Evolutionary conservation across 768 basidiomycete genomes (phyloP), one percentile per base, ranked within the genome.

Genomic region (Tylopilus subfusipes): DNA sequence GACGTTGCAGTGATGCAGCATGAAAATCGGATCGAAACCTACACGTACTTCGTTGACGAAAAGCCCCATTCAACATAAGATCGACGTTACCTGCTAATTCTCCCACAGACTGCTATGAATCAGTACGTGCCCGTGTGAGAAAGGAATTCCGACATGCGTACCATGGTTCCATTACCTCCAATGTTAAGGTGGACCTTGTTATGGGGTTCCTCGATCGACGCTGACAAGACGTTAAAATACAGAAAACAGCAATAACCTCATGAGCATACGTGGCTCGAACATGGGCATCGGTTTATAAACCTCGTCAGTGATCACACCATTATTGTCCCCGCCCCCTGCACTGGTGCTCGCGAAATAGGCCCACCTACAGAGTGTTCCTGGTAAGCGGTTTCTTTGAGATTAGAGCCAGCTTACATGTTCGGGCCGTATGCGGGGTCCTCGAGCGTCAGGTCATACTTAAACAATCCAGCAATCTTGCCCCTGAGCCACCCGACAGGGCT

Each of bases 21-120:
- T 53, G 48, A 61, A 61, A 7, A 61, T 50, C 1, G 60, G 60
- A 39, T 61, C 60, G 25, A 54, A 61, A 5, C 21, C 60, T 62
- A 18, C 2, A 24, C 12, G 11, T 5, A 4, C 10, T 24, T 25
- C n/a, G 14, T 52, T 11, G 9, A 40, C 2, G 21, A 50, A 3
- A 3, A 7, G 22, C 4, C 1, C 9, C 33, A 21, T 13, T 9
- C 30, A 46, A 21, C 14, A 16, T 10, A 13, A 5, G 5, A 8
- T 12, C 19, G 5, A 9, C 1, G 3, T 44, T 62, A 63, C 60
- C 33, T 49, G 60, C 60, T 36, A 58, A 62, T 34, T 58, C 61
- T 22, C 46, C 43, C 9, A 45, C 0, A 13, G 62, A 42, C 62
- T 63, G 22, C 1, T 18, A 38, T n/a, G 6, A 14, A 24, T 52